These are phyloP conservation scores for Pleurostoma richardsiae DNA, from an alignment of 2,329 filamentous ascomycete species.

Conservation along the genomic window DNA sequence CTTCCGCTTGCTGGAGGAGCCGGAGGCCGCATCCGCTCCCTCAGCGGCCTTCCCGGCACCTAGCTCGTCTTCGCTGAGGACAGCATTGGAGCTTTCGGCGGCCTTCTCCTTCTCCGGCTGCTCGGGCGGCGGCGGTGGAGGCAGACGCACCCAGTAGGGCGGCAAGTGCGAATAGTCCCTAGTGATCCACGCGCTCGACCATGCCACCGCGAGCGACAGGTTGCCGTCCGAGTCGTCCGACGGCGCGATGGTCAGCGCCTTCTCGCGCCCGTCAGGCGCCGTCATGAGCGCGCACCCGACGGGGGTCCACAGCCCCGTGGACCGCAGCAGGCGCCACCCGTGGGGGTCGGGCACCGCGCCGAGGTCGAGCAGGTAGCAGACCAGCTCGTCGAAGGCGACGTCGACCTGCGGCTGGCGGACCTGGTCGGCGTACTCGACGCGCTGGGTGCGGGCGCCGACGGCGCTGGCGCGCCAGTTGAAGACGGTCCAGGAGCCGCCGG, in stretches of 20 bases:
- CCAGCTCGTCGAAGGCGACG: slow-evolving; percentile 51
- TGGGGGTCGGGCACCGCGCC: slow-evolving; percentile 56
- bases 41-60: too few species aligned
- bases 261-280: slow-evolving; percentile 42
- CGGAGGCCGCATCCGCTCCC: background rate
- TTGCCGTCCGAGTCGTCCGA: slow-evolving; percentile 57
- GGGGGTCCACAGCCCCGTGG: slow-evolving; percentile 56
- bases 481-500: slow-evolving; percentile 59
- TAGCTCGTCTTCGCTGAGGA: background rate
- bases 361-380: slow-evolving; percentile 58
- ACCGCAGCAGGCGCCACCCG: slow-evolving; percentile 52
- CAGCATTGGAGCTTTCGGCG: background rate
- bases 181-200: slow-evolving; percentile 49
- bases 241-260: slow-evolving; percentile 47
- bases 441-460: slow-evolving; percentile 57
- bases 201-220: slow-evolving; percentile 51
- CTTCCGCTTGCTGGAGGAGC: slow-evolving; percentile 14
- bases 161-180: slow-evolving; percentile 47
- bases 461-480: slow-evolving; percentile 62
- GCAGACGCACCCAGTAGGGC: slow-evolving; percentile 53
- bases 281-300: slow-evolving; percentile 52
- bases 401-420: slow-evolving; percentile 49
- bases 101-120: slow-evolving; percentile 1
- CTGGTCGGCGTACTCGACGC: slow-evolving; percentile 57
- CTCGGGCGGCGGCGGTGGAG: slow-evolving; percentile 20